phyloP scores from a whole-genome alignment of 805 yeast genomes.

The Blastobotrys peoriensis region DNA sequence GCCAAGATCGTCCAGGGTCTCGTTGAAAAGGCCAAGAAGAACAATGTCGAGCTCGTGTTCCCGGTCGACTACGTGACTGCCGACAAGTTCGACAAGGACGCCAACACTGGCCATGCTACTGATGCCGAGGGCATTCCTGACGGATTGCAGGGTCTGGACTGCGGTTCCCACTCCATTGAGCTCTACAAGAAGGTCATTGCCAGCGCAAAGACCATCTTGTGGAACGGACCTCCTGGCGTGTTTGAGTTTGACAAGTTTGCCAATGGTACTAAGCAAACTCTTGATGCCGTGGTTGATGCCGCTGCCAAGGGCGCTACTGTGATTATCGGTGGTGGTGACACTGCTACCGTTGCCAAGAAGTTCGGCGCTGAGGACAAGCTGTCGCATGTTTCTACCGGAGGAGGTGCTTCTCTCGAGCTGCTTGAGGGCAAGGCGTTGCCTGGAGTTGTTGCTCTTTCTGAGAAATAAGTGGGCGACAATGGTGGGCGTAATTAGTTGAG shows the following conservation, averaged over 20 bases:
- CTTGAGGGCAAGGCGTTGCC: conserved; percentile 98
- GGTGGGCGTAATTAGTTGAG: no score
- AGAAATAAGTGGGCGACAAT: conserved; percentile 44
- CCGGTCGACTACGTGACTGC: conserved; percentile 97
- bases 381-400: conserved; percentile 98
- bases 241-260: conserved; percentile 94
- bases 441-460: conserved; percentile 91
- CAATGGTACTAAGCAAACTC: conserved; percentile 81
- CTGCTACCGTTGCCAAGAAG: conserved; percentile 98
- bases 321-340: conserved; percentile 98
- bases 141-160: conserved; percentile 92
- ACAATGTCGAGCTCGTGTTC: conserved; percentile 86
- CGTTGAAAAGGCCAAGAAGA: conserved; percentile 93
- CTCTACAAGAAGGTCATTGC: conserved; percentile 78
- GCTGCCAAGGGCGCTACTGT: conserved; percentile 89
- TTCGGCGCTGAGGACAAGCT: conserved; percentile 93
- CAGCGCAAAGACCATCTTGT: conserved; percentile 94
- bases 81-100: conserved; percentile 89
- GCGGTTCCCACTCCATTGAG: conserved; percentile 83
- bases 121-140: conserved; percentile 91
- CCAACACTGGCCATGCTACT: conserved; percentile 76
- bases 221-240: conserved; percentile 99
- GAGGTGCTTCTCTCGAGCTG: conserved; percentile 98
- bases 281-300: conserved; percentile 82
- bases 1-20: conserved; percentile 90